Conservation (phyloP, 2,329 filamentous ascomycete species). For the Verticillium nubilum region DNA sequence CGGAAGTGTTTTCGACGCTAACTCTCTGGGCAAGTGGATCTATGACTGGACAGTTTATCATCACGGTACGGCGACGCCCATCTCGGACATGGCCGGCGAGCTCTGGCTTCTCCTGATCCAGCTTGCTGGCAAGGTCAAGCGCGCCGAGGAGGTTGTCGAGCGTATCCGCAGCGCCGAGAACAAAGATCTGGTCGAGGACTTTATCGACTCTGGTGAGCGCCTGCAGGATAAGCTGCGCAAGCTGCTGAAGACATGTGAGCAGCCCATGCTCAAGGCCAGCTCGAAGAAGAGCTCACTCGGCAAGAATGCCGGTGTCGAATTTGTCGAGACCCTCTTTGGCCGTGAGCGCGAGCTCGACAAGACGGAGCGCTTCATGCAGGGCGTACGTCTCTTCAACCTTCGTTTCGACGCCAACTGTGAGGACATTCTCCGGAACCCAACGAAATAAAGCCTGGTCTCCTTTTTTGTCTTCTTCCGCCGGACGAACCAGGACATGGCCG, state of each 20-base stretch:
- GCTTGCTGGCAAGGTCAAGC: constrained; percentile 88
- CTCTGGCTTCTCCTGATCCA: constrained; percentile 94
- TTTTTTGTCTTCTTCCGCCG: constrained; percentile 1
- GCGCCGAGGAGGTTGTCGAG: constrained; percentile 71
- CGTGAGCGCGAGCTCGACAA: constrained; percentile 82
- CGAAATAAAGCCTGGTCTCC: constrained; percentile 31
- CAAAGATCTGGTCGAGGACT: constrained; percentile 79
- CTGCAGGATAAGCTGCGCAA: constrained; percentile 80
- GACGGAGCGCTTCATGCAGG: constrained; percentile 90
- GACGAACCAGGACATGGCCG: neutral
- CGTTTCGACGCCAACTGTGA: constrained; percentile 96
- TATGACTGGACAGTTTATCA: constrained; percentile 98
- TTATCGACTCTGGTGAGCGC: constrained; percentile 82
- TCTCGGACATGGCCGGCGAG: constrained; percentile 88
- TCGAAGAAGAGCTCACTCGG: constrained; percentile 77
- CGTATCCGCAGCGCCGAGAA: constrained; percentile 69
- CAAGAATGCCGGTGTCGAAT: constrained; percentile 88
- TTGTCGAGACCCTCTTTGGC: constrained; percentile 93
- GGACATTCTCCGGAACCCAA: constrained; percentile 67
- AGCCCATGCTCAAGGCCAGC: constrained; percentile 82
- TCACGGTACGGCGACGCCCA: constrained; percentile 73
- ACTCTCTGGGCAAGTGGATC: constrained; percentile 98
- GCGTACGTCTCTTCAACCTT: constrained; percentile 82
- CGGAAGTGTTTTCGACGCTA: constrained; percentile 94
- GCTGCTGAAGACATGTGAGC: constrained; percentile 85